Base-by-base conservation (phyloP, 2,329 filamentous ascomycete genomes). In the Beauveria sp. region DNA sequence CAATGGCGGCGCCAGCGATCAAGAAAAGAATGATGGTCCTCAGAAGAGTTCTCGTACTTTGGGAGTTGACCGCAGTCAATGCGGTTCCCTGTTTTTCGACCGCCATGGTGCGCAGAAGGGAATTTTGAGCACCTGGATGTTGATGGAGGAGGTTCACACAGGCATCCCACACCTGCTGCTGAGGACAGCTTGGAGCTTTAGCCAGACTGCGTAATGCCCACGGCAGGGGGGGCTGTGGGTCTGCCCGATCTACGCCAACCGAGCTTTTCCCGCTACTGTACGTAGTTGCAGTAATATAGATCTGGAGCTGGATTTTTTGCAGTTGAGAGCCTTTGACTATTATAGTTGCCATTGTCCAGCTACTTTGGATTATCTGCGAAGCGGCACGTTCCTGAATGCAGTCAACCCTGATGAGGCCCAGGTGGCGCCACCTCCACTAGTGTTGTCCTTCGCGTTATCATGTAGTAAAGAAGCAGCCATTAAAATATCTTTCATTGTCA, bases 1-100 rank as follows among this genome's bases (percentile, higher is more conserved):
- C 86, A 72, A 98, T 85, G 68, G 93, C 92, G 65, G 95, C 93
- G 63, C 86, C 92, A 67, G 95, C 95, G 76, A 99, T 97, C 72
- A 93, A 86, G 72, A 82, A 83, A 69, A 99, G 86, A 78, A 99
- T 99, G 72, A 96, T 83, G 69, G 97, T 86, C 73, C 93, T 88
- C 67, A 99, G 81, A 71, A 98, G 78, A 67, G 91, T 89, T 75
- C 93, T 87, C 65, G 91, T 90, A 76, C 87, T 97, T 76, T 88
- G 84, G 69, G 88, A 90, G 73, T 86, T 88, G 74, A 90, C 89
- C 80, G 90, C 87, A 73, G 91, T 83, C 73, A 61, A 51, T 49
- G 95, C 82, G 70, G 80, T 75, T 67, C 81, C 79, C 72, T 84
- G 69, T 59, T 73, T 68, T 67, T 72, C 69, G 68, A 71, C 74